Evolutionary conservation across 169 alveolate species (phyloP).

Genomic region (Theileria sp.): DNA sequence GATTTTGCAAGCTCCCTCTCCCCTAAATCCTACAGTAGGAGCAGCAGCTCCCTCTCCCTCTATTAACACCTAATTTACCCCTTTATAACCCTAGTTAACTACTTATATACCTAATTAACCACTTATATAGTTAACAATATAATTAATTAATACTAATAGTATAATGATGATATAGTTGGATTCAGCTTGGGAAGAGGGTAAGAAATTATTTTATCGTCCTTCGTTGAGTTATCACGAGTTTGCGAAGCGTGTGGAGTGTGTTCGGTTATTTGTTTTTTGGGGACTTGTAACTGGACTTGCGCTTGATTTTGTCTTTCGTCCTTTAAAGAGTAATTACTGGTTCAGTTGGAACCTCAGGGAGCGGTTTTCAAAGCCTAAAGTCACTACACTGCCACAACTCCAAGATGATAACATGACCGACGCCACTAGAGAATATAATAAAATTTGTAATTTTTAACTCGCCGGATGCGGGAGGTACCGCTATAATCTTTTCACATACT

Average conservation of each 20-base stretch:
- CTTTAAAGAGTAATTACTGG: constrained; percentile 72
- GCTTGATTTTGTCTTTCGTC: constrained; percentile 62
- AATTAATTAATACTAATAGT: too few relatives aligned
- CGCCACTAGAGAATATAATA: constrained; percentile 58
- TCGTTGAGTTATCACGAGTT: constrained; percentile 66
- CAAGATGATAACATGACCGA: constrained; percentile 54
- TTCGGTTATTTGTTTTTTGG: constrained; percentile 70
- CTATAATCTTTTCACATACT: too few relatives aligned
- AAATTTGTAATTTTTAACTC: constrained; percentile 42
- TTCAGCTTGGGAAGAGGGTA: constrained; percentile 67
- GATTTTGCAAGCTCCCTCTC: too few relatives aligned
- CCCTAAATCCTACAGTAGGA: too few relatives aligned
- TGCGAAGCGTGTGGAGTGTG: constrained; percentile 69
- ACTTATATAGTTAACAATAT: too few relatives aligned
- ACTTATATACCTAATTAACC: not conserved
- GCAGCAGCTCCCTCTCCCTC: not conserved
- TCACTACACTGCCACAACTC: constrained; percentile 19
- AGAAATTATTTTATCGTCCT: constrained; percentile 60
- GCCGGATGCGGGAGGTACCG: too few relatives aligned
- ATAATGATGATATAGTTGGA: constrained; percentile 32
- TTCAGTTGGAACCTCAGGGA: constrained; percentile 34
- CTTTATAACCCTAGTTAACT: not conserved
- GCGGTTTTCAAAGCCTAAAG: constrained; percentile 35
- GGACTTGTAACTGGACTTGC: constrained; percentile 65
- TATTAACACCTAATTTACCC: not conserved